These are phyloP conservation scores for Porphyra umbilicalis DNA, from an alignment of 31 red algal species.

Conservation along the genomic window DNA sequence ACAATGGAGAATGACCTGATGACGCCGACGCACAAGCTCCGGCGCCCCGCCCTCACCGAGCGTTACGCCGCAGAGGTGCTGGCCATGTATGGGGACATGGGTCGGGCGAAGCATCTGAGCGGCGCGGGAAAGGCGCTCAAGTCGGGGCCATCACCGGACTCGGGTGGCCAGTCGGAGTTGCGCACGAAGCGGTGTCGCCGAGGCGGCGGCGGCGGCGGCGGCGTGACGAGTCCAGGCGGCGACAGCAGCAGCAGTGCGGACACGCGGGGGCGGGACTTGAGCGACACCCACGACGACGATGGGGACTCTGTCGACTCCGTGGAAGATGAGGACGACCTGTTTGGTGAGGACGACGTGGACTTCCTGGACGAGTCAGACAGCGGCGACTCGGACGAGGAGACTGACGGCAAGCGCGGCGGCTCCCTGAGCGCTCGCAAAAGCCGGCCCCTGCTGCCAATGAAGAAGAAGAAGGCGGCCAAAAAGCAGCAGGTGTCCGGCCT, in stretches of 20 bases:
- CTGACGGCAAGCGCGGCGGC: not conserved
- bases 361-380: not conserved
- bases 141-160: not conserved
- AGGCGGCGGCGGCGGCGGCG: not conserved
- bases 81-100: slow-evolving; percentile 8
- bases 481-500: not conserved
- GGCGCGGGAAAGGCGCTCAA: not conserved
- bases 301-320: not conserved
- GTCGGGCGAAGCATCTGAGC: not conserved
- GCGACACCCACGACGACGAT: not conserved
- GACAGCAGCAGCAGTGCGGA: not conserved
- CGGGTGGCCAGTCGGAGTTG: not conserved
- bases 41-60: slow-evolving; percentile 1
- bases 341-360: not conserved
- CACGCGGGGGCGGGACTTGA: not conserved
- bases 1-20: slow-evolving; percentile 29
- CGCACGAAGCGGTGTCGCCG: not conserved
- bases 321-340: not conserved
- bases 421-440: not conserved
- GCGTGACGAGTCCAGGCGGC: not conserved
- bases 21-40: slow-evolving; percentile 28
- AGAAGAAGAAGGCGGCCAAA: not conserved
- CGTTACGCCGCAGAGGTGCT: slow-evolving; percentile 4
- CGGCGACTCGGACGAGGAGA: not conserved
- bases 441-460: not conserved